Percentiles rank a stretch among this genome's conserved stretches.
Conservation (phyloP, 352 stramenopile genomes). For the Phytophthora podocarpi region DNA sequence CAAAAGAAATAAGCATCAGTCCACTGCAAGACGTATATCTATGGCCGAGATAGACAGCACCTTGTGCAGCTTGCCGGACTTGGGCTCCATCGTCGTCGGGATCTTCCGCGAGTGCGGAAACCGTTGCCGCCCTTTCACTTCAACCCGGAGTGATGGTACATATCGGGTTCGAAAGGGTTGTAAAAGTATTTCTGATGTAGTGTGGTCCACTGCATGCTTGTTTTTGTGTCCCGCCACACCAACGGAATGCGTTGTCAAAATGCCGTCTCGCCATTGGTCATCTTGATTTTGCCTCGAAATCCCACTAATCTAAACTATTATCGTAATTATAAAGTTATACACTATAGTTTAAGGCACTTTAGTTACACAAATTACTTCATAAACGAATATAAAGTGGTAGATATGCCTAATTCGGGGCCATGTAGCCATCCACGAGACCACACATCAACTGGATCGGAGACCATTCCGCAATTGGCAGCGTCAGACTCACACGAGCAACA, state of each 20-base stretch:
- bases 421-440: conserved; percentile 28
- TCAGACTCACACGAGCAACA: neutral
- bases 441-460: conserved; percentile 4
- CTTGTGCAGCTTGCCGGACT: conserved; percentile 74
- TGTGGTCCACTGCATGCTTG: conserved; percentile 7
- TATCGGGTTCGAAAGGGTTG: conserved; percentile 2
- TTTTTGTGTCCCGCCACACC: conserved; percentile 18
- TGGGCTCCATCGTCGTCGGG: conserved; percentile 48
- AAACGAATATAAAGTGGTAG: no score
- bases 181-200: neutral
- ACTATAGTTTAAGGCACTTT: no score
- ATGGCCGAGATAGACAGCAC: conserved; percentile 15
- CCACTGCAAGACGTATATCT: neutral
- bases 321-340: no score
- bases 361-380: no score
- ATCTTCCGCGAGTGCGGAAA: conserved; percentile 12
- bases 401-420: no score
- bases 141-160: conserved; percentile 18
- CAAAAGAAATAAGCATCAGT: neutral
- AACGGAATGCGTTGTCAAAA: conserved; percentile 22
- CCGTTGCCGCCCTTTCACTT: conserved; percentile 14
- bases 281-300: no score
- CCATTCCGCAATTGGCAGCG: conserved; percentile 24
- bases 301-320: no score
- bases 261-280: conserved; percentile 2